Conservation (phyloP, 2,329 filamentous ascomycete genomes). For the Fusarium sp. region DNA sequence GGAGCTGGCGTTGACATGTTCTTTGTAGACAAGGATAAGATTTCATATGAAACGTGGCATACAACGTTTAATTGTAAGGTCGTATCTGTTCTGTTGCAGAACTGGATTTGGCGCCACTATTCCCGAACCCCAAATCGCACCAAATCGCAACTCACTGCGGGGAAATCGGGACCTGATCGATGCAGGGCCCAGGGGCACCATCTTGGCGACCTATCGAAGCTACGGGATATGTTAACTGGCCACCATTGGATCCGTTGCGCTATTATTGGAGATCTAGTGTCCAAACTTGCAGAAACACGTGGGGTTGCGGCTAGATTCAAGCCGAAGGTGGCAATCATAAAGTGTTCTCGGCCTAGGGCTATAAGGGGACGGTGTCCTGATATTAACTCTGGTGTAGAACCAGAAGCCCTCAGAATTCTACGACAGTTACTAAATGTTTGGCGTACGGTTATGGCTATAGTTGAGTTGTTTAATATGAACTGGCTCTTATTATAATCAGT, state of each 20-base stretch:
- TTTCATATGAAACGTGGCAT: neutral
- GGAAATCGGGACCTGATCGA: neutral
- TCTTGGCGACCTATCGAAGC: neutral
- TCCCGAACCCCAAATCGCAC: too few species aligned
- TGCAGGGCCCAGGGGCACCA: constrained; percentile 12
- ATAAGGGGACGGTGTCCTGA: too few species aligned
- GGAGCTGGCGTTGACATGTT: neutral
- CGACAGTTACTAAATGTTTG: too few species aligned
- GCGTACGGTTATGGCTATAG: too few species aligned
- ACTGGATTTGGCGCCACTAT: neutral
- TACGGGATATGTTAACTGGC: neutral
- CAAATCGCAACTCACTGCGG: neutral
- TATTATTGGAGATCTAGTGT: constrained; percentile 1
- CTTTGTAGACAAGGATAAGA: too few species aligned
- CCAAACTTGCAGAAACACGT: neutral
- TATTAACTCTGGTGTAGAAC: too few species aligned
- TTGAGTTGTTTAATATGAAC: too few species aligned
- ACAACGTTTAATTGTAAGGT: too few species aligned
- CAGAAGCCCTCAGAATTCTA: too few species aligned
- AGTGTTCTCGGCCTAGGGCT: neutral
- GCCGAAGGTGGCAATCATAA: neutral
- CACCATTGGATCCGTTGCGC: constrained; percentile 3
- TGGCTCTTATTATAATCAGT: too few species aligned
- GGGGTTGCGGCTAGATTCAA: neutral
- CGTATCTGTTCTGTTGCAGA: neutral